Evolutionary conservation across 805 yeast species (phyloP).

Genomic region (Yarrowia sp.): DNA sequence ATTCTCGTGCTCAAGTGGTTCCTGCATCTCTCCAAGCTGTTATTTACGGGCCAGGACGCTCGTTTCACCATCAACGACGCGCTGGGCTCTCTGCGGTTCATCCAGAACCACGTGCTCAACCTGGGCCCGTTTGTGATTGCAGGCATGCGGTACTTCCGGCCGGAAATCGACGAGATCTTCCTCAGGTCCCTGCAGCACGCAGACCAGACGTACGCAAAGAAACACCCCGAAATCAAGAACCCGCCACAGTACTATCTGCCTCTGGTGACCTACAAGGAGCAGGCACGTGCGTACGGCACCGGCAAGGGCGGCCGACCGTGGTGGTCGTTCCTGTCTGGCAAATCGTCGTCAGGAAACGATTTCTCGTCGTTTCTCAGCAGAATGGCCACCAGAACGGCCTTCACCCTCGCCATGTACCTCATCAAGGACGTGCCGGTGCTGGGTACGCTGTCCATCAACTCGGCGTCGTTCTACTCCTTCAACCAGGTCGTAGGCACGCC

Average conservation of each 20-base stretch:
- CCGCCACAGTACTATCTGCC: conserved; percentile 44
- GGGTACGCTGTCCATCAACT: conserved; percentile 55
- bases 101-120: conserved; percentile 53
- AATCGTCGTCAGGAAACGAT: conserved; percentile 3
- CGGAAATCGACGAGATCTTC: conserved; percentile 55
- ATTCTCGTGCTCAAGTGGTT: conserved; percentile 43
- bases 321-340: conserved; percentile 1
- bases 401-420: conserved; percentile 50
- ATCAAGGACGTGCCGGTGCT: conserved; percentile 54
- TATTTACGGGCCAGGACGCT: conserved; percentile 26
- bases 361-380: conserved; percentile 39
- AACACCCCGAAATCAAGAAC: conserved; percentile 51
- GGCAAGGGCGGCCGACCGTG: conserved; percentile 23
- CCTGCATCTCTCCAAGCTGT: conserved; percentile 43
- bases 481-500: conserved; percentile 57
- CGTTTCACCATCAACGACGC: conserved; percentile 41
- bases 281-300: conserved; percentile 15
- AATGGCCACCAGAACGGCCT: conserved; percentile 44
- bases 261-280: conserved; percentile 12
- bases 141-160: conserved; percentile 51
- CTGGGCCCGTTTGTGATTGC: conserved; percentile 54
- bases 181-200: conserved; percentile 52
- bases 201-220: conserved; percentile 51
- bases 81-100: conserved; percentile 46
- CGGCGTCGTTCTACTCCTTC: conserved; percentile 55